Evolutionary conservation across 2,329 filamentous ascomycete genomes (phyloP), one percentile per base, ranked within the genome.

Genomic region (Harringtonia lauricola): DNA sequence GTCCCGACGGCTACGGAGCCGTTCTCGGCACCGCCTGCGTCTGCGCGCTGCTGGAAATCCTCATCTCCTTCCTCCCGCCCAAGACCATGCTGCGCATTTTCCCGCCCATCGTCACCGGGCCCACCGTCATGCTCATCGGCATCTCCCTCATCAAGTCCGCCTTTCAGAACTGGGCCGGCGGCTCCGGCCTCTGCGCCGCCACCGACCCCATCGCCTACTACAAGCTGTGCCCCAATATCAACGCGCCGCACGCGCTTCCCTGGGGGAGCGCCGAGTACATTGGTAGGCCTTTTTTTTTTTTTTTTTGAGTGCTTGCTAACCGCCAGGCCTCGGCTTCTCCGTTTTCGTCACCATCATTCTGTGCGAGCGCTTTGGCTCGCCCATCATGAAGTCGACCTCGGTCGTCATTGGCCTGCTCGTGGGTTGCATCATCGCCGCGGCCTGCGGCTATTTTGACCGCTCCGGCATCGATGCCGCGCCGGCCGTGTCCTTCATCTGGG

Each of bases 191-290:
- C 7, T 81, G 78, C 49, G 64, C 69, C 39, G 64, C 64, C 40
- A 54, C 80, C 55, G 59, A 66, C 47, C 55, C 64, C 3, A 59
- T 62, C 6, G 74, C 71, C 14, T 72, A 76, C 51, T 86, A 76
- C 58, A 68, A 69, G 7, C 61, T 74, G 6, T 92, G 85, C 54
- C 83, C 83, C 2, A 68, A 72, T 51, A 77, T 82, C 49, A 64
- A 65, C 21, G 84, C 84, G 1, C 83, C 85, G 1, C 80, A 81
- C 46, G 71, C 84, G 14, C 67, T 90, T 1, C 79, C 76, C 0
- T 92, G 86, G 86, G 86, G 84, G 4, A 80, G 79, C 31, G 75
- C 85, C 2, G 81, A 92, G 60, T 87, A 83, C 52, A 75, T 92
- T 6, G 86, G 80, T 44, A 43, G 40, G 58, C 43, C 13, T 38